phyloP scores from a whole-genome alignment of 2,329 filamentous ascomycete species.

The Colletotrichum horii region DNA sequence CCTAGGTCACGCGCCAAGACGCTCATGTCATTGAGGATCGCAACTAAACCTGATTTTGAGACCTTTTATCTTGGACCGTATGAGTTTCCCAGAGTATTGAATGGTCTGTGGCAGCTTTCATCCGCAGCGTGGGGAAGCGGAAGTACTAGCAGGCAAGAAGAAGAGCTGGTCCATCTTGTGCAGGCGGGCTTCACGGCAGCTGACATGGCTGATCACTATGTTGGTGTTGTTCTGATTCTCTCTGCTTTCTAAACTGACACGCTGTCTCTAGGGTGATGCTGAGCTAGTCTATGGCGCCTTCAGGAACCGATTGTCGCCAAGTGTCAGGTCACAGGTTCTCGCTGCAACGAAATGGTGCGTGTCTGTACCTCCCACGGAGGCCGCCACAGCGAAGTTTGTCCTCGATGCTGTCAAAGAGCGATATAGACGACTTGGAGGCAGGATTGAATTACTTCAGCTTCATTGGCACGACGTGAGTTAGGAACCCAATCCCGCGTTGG shows the following conservation, averaged over 20 bases:
- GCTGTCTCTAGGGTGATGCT: constrained; percentile 32
- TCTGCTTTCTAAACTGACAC: not conserved
- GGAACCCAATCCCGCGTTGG: not conserved
- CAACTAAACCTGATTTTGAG: constrained; percentile 17
- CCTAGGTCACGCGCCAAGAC: not conserved
- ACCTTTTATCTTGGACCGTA: constrained; percentile 25
- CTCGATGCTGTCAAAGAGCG: constrained; percentile 34
- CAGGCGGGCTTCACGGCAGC: constrained; percentile 30
- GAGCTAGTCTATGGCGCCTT: constrained; percentile 38
- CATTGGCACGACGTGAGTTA: constrained; percentile 38
- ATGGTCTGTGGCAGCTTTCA: constrained; percentile 36
- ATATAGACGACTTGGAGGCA: constrained; percentile 33
- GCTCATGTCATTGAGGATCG: not conserved
- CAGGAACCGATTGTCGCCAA: constrained; percentile 29
- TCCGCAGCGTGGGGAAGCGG: constrained; percentile 32
- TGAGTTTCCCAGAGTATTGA: constrained; percentile 31
- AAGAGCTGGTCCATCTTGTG: constrained; percentile 28
- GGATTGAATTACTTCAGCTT: constrained; percentile 39
- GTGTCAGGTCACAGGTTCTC: constrained; percentile 24
- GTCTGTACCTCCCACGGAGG: constrained; percentile 27
- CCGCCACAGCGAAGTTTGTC: constrained; percentile 31
- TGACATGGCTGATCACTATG: constrained; percentile 42
- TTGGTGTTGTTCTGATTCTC: constrained; percentile 16
- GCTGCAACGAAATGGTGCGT: constrained; percentile 42
- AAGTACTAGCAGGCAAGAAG: constrained; percentile 26